Percentiles rank a stretch among this genome's conserved stretches.
phyloP scores from a whole-genome alignment of 371 early-diverging fungal species.

The Aphelidium insulamus region DNA sequence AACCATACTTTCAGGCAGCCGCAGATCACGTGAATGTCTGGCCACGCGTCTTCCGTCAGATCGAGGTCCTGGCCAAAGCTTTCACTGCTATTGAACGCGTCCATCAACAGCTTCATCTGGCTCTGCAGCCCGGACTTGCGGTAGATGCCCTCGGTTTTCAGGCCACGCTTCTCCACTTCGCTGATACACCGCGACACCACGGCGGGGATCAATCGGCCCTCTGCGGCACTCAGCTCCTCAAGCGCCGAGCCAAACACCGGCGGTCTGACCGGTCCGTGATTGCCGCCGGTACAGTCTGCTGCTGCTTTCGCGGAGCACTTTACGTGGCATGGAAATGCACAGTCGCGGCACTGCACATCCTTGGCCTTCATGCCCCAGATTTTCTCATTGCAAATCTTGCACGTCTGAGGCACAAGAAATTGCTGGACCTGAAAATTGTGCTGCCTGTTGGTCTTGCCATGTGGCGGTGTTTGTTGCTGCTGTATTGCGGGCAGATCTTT shows the following conservation, averaged over 20 bases:
- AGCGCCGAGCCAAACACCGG: slow-evolving; percentile 33
- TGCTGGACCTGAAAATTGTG: slow-evolving; percentile 36
- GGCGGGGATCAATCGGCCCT: slow-evolving; percentile 33
- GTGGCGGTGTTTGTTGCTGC: slow-evolving; percentile 3
- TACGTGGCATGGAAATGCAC: slow-evolving; percentile 35
- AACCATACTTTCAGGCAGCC: too few relatives aligned
- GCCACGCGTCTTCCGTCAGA: background rate
- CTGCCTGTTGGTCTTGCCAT: slow-evolving; percentile 11
- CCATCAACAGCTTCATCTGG: slow-evolving; percentile 33
- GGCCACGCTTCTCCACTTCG: slow-evolving; percentile 50
- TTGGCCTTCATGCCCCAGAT: slow-evolving; percentile 49
- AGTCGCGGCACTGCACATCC: slow-evolving; percentile 44
- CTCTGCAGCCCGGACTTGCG: slow-evolving; percentile 72
- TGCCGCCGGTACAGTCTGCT: slow-evolving; percentile 10
- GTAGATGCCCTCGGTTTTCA: slow-evolving; percentile 78
- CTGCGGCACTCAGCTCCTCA: slow-evolving; percentile 18
- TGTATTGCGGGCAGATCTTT: slow-evolving; percentile 8
- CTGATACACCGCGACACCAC: slow-evolving; percentile 49
- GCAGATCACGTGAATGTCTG: too few relatives aligned
- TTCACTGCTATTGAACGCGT: slow-evolving; percentile 19
- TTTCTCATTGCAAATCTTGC: slow-evolving; percentile 62
- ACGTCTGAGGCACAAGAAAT: slow-evolving; percentile 41
- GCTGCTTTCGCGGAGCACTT: slow-evolving; percentile 18
- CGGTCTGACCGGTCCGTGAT: background rate
- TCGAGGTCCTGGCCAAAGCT: slow-evolving; percentile 7